Conservation (phyloP, 139 green algal species). For the Pedinophyceae sp. region DNA sequence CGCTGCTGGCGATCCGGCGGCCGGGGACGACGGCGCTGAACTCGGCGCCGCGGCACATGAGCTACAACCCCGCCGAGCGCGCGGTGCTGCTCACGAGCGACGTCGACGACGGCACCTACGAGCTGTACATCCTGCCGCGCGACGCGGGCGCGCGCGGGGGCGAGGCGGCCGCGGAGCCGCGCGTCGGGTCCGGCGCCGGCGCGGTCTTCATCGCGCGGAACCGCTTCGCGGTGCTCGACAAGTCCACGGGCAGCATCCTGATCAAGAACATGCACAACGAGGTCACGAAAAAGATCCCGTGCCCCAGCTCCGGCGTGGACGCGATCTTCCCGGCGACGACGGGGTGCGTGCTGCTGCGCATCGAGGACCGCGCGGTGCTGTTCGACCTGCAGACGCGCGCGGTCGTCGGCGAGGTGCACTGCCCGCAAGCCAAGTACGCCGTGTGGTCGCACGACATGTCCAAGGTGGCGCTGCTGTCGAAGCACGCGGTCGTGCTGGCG, state of each 20-base stretch:
- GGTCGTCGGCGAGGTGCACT: slow-evolving; percentile 66
- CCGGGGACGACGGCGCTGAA: slow-evolving; percentile 18
- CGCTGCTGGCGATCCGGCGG: slow-evolving; percentile 74
- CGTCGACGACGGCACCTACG: slow-evolving; percentile 79
- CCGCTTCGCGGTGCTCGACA: slow-evolving; percentile 94
- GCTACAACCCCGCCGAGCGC: slow-evolving; percentile 97
- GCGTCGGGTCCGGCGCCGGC: slow-evolving; percentile 53
- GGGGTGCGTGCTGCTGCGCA: slow-evolving; percentile 77
- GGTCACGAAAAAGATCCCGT: slow-evolving; percentile 87
- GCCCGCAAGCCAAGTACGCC: slow-evolving; percentile 92
- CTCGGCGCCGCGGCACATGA: slow-evolving; percentile 35
- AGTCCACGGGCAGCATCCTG: slow-evolving; percentile 53
- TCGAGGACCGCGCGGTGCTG: slow-evolving; percentile 85
- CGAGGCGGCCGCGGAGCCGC: slow-evolving; percentile 45
- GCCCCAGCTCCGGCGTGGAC: slow-evolving; percentile 60
- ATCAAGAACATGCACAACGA: slow-evolving; percentile 96
- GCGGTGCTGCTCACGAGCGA: slow-evolving; percentile 80
- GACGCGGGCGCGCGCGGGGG: neutral
- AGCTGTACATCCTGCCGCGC: slow-evolving; percentile 57
- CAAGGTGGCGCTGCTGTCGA: slow-evolving; percentile 84
- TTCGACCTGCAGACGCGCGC: slow-evolving; percentile 95
- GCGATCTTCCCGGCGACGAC: slow-evolving; percentile 95
- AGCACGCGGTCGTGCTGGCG: slow-evolving; percentile 93
- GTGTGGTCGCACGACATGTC: slow-evolving; percentile 91
- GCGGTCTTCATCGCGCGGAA: slow-evolving; percentile 97